Evolutionary conservation across 495 filamentous ascomycete genomes (phyloP), one percentile per base, ranked within the genome.

Genomic region (Cairneyella variabilis): DNA sequence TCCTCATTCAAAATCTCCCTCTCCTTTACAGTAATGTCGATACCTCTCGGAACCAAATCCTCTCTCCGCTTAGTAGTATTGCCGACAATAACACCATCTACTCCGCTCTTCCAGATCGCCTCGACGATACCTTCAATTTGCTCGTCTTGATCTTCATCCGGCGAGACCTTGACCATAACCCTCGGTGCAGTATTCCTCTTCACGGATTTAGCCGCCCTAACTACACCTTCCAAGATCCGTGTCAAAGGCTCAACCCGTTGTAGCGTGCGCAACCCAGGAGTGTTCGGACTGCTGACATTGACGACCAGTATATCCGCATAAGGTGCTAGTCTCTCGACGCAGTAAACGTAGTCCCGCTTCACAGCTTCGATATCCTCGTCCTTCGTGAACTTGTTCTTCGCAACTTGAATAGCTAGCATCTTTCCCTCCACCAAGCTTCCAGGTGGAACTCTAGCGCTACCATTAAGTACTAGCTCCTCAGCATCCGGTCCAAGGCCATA

Each of bases 91-190:
- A 98, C 84, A 0, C 93, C 93, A 55, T 95, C 90, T 3, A 97
- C 90, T 9, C 91, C 91, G 38, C 86, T 84, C 36, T 76, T 76
- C 77, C 83, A 86, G 30, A 97, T 83, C 0, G 93, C 93, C 43
- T 89, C 78, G 57, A 90, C 92, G 42, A 97, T 95, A 3, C 90
- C 93, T 20, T 79, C 75, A 48, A 98, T 80, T 61, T 97, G 88
- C 38, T 80, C 77, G 32, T 90, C 79, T 3, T 82, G 76, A 63
- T 96, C 90, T 72, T 96, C 92, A 54, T 98, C 93, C 1, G 93
- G 93, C 53, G 88, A 92, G 26, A 97, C 90, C 74, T 98, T 98
- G 48, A 98, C 93, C 85, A 97, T 95, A 25, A 97, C 88, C 48
- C 75, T 83, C 3, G 91, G 91, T 69, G 86, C 89, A 9, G 71